phyloP scores from a whole-genome alignment of 1,284 basidiomycete species.

The Marasmius fiardii region DNA sequence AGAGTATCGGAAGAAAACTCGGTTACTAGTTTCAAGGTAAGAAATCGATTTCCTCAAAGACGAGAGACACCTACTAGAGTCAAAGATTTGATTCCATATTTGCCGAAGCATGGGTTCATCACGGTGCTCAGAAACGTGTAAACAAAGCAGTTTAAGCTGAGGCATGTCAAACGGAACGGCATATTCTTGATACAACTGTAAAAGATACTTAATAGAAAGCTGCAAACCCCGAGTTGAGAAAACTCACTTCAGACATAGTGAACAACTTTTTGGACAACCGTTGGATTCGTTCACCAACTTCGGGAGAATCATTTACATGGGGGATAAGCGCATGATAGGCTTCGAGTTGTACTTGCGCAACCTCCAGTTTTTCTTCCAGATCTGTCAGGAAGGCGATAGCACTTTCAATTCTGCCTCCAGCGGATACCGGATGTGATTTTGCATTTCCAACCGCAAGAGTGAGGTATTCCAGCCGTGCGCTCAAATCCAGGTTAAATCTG shows the following conservation, averaged over 20 bases:
- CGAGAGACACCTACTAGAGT: conserved; percentile 48
- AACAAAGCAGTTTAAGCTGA: conserved; percentile 84
- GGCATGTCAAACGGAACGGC: conserved; percentile 87
- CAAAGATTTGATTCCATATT: conserved; percentile 89
- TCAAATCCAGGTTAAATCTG: conserved; percentile 70
- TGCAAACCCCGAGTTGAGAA: conserved; percentile 1
- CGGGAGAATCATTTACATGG: conserved; percentile 55
- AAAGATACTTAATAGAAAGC: conserved; percentile 7
- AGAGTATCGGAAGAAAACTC: conserved; percentile 46
- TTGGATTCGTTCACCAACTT: conserved; percentile 53
- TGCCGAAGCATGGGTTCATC: conserved; percentile 79
- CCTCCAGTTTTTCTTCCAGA: conserved; percentile 95
- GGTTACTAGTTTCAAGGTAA: conserved; percentile 32
- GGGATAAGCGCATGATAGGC: conserved; percentile 67
- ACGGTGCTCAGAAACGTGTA: conserved; percentile 91
- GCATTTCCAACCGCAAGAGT: conserved; percentile 94
- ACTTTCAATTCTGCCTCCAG: conserved; percentile 73
- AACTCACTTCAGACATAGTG: conserved; percentile 68
- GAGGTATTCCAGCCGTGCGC: conserved; percentile 81
- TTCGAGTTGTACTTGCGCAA: conserved; percentile 94
- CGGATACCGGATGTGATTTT: conserved; percentile 85
- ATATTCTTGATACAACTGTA: conserved; percentile 84
- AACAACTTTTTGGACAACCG: conserved; percentile 54
- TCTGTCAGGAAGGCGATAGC: conserved; percentile 90
- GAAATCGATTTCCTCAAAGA: neutral